phyloP scores from a whole-genome alignment of 306 rosid genomes.

The Canavalia gladiata region DNA sequence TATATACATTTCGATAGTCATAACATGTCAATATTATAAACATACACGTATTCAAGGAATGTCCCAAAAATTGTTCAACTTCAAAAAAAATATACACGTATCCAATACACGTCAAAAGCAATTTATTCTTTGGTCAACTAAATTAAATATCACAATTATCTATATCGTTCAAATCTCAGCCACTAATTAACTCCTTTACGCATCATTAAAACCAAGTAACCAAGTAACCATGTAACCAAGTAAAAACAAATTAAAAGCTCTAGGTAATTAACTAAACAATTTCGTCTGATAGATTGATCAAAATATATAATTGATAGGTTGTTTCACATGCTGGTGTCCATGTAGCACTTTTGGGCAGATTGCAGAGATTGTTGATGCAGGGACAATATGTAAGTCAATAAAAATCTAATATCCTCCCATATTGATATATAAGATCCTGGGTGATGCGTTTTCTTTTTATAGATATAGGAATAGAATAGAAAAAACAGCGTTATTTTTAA shows the following conservation, averaged over 20 bases:
- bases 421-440: neutral
- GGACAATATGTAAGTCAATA: slow-evolving; percentile 19
- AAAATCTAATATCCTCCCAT: neutral
- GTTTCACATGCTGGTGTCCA: slow-evolving; percentile 13
- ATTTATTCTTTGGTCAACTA: too few species aligned
- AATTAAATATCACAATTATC: neutral
- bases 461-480: neutral
- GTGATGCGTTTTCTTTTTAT: neutral
- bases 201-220: neutral
- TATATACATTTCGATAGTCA: too few species aligned
- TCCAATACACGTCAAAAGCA: too few species aligned
- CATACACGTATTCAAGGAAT: too few species aligned
- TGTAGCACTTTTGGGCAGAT: slow-evolving; percentile 24
- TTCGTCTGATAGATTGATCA: neutral
- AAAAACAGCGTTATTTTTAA: too few species aligned
- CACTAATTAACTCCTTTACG: neutral
- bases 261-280: neutral
- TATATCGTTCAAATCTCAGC: neutral
- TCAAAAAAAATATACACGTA: too few species aligned
- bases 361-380: slow-evolving; percentile 15
- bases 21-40: too few species aligned
- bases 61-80: too few species aligned
- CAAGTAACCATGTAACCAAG: neutral
- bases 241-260: neutral
- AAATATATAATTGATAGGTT: neutral